Evolutionary conservation across 179 eudicot species (phyloP).

Genomic region (Vitellaria paradoxa): DNA sequence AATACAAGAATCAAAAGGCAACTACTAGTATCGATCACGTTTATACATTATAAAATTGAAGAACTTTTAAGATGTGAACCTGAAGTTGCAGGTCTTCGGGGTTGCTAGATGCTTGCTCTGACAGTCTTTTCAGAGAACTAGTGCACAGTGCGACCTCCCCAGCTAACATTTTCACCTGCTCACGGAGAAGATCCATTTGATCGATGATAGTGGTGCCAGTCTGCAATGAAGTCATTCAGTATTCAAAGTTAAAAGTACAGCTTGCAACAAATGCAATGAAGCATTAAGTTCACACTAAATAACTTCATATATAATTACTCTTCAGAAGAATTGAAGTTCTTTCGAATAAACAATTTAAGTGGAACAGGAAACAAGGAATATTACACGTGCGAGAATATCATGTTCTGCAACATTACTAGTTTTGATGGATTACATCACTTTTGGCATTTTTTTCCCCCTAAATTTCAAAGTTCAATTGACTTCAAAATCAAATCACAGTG

Average conservation of each 20-base stretch:
- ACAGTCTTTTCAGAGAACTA: slow-evolving; percentile 48
- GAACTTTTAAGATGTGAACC: slow-evolving; percentile 28
- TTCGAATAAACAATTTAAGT: background rate
- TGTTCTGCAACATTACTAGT: background rate
- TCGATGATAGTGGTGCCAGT: slow-evolving; percentile 49
- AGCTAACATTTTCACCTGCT: slow-evolving; percentile 59
- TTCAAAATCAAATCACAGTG: background rate
- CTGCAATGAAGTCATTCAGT: slow-evolving; percentile 30
- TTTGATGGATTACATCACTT: background rate
- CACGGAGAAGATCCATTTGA: slow-evolving; percentile 53
- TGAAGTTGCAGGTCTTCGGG: slow-evolving; percentile 41
- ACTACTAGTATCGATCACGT: background rate
- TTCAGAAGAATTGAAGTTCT: background rate
- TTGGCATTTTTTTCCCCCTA: background rate
- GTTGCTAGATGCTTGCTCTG: slow-evolving; percentile 41
- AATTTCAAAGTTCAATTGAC: background rate
- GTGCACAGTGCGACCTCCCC: slow-evolving; percentile 55
- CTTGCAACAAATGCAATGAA: background rate
- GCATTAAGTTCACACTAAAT: background rate
- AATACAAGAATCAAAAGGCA: slow-evolving; percentile 13
- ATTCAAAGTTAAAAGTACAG: slow-evolving; percentile 1
- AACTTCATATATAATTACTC: background rate
- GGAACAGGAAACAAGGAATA: background rate
- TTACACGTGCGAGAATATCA: background rate
- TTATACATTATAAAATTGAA: background rate